Conservation (phyloP, 116 monocot genomes). For the Zostera marina region DNA sequence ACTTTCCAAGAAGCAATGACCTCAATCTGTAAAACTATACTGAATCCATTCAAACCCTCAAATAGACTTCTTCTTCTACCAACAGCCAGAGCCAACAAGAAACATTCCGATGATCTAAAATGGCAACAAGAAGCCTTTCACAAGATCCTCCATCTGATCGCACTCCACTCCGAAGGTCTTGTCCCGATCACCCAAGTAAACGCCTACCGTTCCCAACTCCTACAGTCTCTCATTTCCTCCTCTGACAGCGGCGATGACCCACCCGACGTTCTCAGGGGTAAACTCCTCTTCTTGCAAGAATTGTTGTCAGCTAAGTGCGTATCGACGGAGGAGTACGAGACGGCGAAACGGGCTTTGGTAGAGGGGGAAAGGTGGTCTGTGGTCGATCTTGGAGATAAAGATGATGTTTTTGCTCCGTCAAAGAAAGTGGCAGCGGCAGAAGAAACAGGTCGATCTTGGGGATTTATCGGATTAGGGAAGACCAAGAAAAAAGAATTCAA, state of each 20-base stretch:
- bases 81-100: conserved; percentile 8
- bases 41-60: conserved; percentile 44
- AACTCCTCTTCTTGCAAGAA: conserved; percentile 86
- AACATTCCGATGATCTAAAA: conserved; percentile 61
- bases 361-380: conserved; percentile 67
- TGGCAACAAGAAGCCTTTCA: conserved; percentile 99
- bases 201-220: conserved; percentile 47
- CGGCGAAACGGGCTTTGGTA: conserved; percentile 65
- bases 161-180: conserved; percentile 67
- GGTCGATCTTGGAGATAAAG: conserved; percentile 49
- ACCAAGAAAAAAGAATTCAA: conserved; percentile 17
- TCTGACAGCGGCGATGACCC: conserved; percentile 38
- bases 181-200: conserved; percentile 40
- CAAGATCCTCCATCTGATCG: conserved; percentile 65
- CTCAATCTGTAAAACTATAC: conserved; percentile 76
- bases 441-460: conserved; percentile 5
- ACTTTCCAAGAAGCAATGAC: conserved; percentile 74
- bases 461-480: conserved; percentile 12
- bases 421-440: conserved; percentile 13
- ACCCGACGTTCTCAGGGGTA: conserved; percentile 44
- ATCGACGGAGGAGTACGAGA: conserved; percentile 55
- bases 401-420: not conserved
- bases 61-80: conserved; percentile 20
- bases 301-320: conserved; percentile 75
- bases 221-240: conserved; percentile 58